phyloP scores from a whole-genome alignment of 176 grass and related monocot species.

The Bromus sterilis region DNA sequence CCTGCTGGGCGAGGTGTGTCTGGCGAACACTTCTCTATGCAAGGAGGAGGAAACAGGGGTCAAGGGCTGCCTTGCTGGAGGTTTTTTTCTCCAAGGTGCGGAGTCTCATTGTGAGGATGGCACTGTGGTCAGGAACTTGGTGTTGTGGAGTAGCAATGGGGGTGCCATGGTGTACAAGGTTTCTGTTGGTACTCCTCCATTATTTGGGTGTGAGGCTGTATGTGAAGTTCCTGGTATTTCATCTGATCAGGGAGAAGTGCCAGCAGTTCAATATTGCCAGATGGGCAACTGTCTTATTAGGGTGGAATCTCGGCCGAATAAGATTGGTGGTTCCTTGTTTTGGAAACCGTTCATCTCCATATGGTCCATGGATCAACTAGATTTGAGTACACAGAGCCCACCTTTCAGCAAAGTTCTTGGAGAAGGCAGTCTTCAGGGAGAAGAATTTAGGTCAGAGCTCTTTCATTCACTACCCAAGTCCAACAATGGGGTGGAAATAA shows the following conservation, averaged over 20 bases:
- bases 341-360: constrained; percentile 69
- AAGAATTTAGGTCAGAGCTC: constrained; percentile 25
- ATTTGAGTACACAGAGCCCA: constrained; percentile 21
- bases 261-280: constrained; percentile 50
- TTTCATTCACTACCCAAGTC: background rate
- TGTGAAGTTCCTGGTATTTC: constrained; percentile 48
- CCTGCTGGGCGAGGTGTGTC: constrained; percentile 50
- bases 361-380: constrained; percentile 56
- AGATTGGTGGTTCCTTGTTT: constrained; percentile 47
- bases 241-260: constrained; percentile 23
- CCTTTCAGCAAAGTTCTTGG: constrained; percentile 51
- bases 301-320: constrained; percentile 39
- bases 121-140: constrained; percentile 34
- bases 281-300: constrained; percentile 38
- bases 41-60: constrained; percentile 22
- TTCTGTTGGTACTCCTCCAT: constrained; percentile 25
- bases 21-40: constrained; percentile 36
- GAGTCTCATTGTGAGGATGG: constrained; percentile 19
- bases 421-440: constrained; percentile 60
- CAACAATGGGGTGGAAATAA: constrained; percentile 3
- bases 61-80: constrained; percentile 42
- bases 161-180: constrained; percentile 55
- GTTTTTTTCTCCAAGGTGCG: constrained; percentile 34
- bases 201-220: constrained; percentile 45
- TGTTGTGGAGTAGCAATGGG: constrained; percentile 60